Base-by-base conservation (phyloP, 805 yeast species). In the Yamadazyma sp. region DNA sequence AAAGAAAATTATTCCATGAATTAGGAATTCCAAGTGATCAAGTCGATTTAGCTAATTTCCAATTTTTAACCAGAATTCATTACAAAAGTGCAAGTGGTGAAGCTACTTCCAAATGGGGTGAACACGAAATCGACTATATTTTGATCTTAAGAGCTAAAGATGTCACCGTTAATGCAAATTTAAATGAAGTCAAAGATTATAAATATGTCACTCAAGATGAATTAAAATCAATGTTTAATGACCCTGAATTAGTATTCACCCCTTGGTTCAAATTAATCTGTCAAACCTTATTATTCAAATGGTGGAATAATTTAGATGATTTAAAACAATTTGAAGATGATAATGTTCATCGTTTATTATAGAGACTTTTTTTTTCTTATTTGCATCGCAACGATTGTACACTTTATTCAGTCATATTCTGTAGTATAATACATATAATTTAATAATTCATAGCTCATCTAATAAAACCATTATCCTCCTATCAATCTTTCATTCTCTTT, bases 221-320 rank as follows among this genome's bases (percentile, higher is more conserved):
- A 48, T 71, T 93, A 49, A 76, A 79, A 56, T 63, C 56, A 13
- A 86, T 93, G 96, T 85, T 93, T 58, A 48, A 71, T 15, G 86
- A 89, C 56, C 50, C 65, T 13, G 38, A 52, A n/a, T 70, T 84
- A 43, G 69, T 76, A 8, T 93, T 93, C 64, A 93, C 99, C 4
- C 99, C 99, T 4, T 93, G 99, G 99, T 93, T 93, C 70, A 87
- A 86, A 62, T 75, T 93, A 46, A 93, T 93, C 48, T 93, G 98
- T 59, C 89, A 93, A 56, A 78, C 85, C 30, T 86, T 86, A 53
- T 69, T 93, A 53, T 93, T 85, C 66, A 70, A 84, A 44, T 93
- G 99, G 99, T 93, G 99, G 99, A 76, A 72, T 18, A 70, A 77
- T 40, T 67, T 89, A 43, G 80, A 76, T 53, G 65, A 73, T 42